These are phyloP conservation scores for Xylaria hypoxylon DNA, from an alignment of 2,329 filamentous ascomycete species.

Conservation along the genomic window DNA sequence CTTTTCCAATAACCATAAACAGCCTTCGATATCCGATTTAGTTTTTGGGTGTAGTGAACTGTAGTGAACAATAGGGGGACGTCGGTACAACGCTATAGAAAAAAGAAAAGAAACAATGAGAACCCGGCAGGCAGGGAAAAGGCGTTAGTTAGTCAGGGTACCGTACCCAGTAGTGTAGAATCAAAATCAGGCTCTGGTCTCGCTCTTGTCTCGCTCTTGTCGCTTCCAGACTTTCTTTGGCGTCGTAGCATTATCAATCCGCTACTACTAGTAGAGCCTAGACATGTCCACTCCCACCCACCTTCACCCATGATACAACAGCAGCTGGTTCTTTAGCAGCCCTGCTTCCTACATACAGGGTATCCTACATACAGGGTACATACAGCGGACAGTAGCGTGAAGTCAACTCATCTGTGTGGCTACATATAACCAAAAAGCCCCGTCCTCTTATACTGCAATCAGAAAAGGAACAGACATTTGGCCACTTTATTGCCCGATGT, in stretches of 20 bases:
- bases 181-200: background rate
- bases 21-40: background rate
- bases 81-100: conserved; percentile 1
- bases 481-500: conserved; percentile 41
- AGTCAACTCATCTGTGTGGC: conserved; percentile 18
- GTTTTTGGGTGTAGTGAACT: background rate
- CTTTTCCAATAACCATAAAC: background rate
- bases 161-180: no score
- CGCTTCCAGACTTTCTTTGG: background rate
- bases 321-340: background rate
- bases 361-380: background rate
- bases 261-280: no score
- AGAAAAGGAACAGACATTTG: conserved; percentile 12
- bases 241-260: background rate
- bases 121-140: conserved; percentile 9
- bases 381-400: background rate
- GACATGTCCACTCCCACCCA: background rate
- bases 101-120: background rate
- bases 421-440: background rate
- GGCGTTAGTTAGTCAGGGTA: background rate
- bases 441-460: background rate
- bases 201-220: background rate
- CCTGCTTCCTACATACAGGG: background rate
- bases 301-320: background rate
- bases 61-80: background rate